phyloP scores from a whole-genome alignment of 1,284 basidiomycete species.

The Microbotryum intermedium region DNA sequence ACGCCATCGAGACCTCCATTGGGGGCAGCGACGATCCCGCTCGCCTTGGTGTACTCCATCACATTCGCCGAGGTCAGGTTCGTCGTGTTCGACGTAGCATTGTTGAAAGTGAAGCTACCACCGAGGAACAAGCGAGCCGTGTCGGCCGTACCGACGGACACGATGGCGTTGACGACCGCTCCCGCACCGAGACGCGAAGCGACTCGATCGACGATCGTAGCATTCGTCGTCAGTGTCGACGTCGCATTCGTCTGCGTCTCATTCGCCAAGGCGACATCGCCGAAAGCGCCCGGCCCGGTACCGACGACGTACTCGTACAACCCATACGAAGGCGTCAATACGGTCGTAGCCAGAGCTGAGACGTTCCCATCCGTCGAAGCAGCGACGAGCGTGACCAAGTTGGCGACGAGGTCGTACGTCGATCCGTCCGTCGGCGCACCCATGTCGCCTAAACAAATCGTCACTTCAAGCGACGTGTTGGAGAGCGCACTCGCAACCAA shows the following conservation, averaged over 20 bases:
- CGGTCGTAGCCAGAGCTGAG: not conserved
- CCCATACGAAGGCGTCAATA: conserved; percentile 9
- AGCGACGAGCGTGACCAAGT: conserved; percentile 56
- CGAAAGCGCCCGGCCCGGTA: conserved; percentile 16
- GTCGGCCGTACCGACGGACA: conserved; percentile 45
- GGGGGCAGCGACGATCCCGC: conserved; percentile 39
- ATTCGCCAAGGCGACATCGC: conserved; percentile 11
- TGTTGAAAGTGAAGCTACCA: conserved; percentile 58
- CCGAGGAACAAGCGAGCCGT: conserved; percentile 59
- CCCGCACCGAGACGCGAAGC: conserved; percentile 12
- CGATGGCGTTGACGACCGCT: conserved; percentile 50
- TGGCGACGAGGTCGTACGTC: conserved; percentile 70
- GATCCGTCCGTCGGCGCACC: conserved; percentile 53
- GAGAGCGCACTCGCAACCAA: conserved; percentile 63
- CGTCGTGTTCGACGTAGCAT: conserved; percentile 44
- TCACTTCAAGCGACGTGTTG: conserved; percentile 12
- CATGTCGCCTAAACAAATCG: conserved; percentile 48
- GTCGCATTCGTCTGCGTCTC: conserved; percentile 9
- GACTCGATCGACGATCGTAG: conserved; percentile 21
- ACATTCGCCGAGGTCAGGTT: conserved; percentile 56
- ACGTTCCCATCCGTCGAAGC: conserved; percentile 22
- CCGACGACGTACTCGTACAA: conserved; percentile 24
- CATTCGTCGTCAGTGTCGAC: conserved; percentile 14
- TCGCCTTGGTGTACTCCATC: conserved; percentile 53
- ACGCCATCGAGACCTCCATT: conserved; percentile 38